Evolutionary conservation across 441 rosid genomes (phyloP), one percentile per base, ranked within the genome.

Genomic region (Pelargonium citronellum): DNA sequence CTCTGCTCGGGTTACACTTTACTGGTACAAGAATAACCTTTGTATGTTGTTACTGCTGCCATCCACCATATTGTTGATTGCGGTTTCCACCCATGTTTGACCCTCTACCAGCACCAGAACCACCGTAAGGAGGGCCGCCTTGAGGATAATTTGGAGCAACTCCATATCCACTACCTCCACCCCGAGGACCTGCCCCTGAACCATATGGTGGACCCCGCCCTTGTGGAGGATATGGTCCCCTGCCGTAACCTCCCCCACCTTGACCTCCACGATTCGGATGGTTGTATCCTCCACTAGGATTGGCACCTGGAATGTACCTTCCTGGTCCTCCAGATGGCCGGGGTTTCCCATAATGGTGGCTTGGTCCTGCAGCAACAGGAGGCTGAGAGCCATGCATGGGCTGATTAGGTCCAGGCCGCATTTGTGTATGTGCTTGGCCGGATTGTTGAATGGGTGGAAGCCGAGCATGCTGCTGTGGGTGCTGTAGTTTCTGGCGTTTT

Each of bases 41-140:
- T 34, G 39, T 34, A 34, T 34, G 39, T 34, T 34, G 7, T 34
- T 34, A 34, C 39, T 34, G 39, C 39, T 34, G 39, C 39, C 39
- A 34, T 34, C 39, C 39, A 34, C 95, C 96, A 67, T 93, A 91
- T 72, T 84, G 96, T 74, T 91, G 96, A 79, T 87, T 91, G 67
- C 99, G 89, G 82, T 82, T 88, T 68, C 93, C 92, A 43, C 92
- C 92, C 89, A 89, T 87, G 81, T 90, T 89, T 47, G 92, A 93
- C 74, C 97, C 91, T n/a, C 98, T 87, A 44, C 93, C 97, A 78
- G 88, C 70, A 13, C 92, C 86, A 43, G 88, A 87, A 17, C 91
- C 70, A 9, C 92, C 86, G 30, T 89, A 87, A 15, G 91, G 73
- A 16, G 51, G 88, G 74, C 87, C 91, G 15, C 92, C 86, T 83